Evolutionary conservation across 495 filamentous ascomycete species (phyloP), one percentile per base, ranked within the genome.

Genomic region (Daldinia concentrica): DNA sequence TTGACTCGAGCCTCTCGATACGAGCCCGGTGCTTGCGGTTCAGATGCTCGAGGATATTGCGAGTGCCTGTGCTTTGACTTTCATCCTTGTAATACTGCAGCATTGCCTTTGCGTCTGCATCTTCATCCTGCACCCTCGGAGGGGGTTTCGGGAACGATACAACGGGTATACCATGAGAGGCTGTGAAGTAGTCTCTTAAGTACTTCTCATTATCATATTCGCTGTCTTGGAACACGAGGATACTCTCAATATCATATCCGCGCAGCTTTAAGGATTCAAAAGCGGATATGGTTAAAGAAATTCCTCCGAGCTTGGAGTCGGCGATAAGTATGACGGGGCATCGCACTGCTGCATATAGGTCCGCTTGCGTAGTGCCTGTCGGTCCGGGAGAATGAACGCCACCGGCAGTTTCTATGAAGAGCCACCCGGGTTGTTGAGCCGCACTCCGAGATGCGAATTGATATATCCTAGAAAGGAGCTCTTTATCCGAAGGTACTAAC

Each of bases 341-440:
- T 30, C 92, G 82, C 0, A 94, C 82, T 0, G 90, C 88, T 1
- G 87, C 83, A 76, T 92, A 94, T 29, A 92, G 77, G 71, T 94
- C 91, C 6, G 89, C 91, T 73, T 94, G 92, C 0, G 89, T 90
- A 29, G 82, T 89, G n/a, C 90, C 91, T 61, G 87, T 90, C 11
- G 91, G 91, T 1, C 86, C 85, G 0, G 92, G 92, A 1, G 91
- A 93, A 73, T 92, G 86, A 0, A 92, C 88, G 9, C 92, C 92
- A 4, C 92, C 92, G 0, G 92, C 92, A 1, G 92, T 94, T 76
- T 94, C 92, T 36, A 94, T 81, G 32, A 94, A 79, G 2, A 89
- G 65, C 69, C 79, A 83, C 1, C 81, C 81, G 2, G 55, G 68
- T 50, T 78, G 56, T 48, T 72, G 32, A 79, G 82, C 79, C 79